Conservation (phyloP, 139 green algal species). For the Chlorella ohadii region DNA sequence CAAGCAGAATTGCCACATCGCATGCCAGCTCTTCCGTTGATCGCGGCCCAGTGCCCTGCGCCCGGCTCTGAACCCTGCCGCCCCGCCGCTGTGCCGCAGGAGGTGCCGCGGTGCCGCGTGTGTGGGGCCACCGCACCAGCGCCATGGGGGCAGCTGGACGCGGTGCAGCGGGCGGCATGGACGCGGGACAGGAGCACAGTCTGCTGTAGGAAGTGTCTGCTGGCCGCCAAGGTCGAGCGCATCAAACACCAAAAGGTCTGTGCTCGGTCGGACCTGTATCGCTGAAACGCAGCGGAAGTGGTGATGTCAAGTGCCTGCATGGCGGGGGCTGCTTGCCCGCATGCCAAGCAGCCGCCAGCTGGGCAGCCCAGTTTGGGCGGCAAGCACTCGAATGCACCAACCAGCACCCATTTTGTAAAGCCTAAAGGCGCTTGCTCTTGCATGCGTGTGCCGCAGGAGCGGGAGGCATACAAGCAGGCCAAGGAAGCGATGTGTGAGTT, state of each 20-base stretch:
- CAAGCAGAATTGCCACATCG: too few relatives aligned
- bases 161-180: neutral
- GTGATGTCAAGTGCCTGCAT: too few relatives aligned
- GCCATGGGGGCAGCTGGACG: neutral
- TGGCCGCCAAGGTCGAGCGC: neutral
- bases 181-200: neutral
- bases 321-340: neutral
- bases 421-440: too few relatives aligned
- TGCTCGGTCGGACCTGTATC: too few relatives aligned
- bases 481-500: conserved; percentile 38
- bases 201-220: neutral
- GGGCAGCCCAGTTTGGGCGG: neutral
- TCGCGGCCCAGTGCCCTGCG: too few relatives aligned
- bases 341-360: too few relatives aligned
- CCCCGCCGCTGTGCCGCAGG: neutral
- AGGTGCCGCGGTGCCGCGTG: neutral
- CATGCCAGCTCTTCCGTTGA: too few relatives aligned
- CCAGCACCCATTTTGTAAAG: too few relatives aligned
- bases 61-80: neutral
- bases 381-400: too few relatives aligned
- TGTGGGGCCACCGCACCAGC: neutral
- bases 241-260: conserved; percentile 20
- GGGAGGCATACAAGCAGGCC: conserved; percentile 17
- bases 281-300: too few relatives aligned
- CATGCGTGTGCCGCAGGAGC: neutral